Evolutionary conservation across 495 filamentous ascomycete species (phyloP).

Genomic region (Viridothelium virens): DNA sequence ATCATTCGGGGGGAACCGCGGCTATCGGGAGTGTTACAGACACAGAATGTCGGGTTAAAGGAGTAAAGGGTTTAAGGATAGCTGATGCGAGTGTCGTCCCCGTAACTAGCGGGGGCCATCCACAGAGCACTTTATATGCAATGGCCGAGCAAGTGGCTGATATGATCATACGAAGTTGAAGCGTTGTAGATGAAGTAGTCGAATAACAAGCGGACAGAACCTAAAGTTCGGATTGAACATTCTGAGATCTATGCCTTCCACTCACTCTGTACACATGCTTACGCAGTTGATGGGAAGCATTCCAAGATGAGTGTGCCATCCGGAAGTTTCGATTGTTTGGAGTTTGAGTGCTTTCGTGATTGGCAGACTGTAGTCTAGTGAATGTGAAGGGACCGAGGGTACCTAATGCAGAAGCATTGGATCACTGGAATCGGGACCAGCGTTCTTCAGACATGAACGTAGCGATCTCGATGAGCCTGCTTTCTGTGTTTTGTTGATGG

Average conservation of each 20-base stretch:
- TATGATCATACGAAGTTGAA: neutral
- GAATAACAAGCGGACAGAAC: neutral
- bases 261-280: no score
- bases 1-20: neutral
- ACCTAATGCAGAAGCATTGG: no score
- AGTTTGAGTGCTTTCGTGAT: no score
- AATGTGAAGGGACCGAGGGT: no score
- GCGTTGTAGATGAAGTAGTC: neutral
- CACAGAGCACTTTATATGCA: neutral
- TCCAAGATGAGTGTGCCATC: no score
- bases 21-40: neutral
- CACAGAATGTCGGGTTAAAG: constrained; percentile 1
- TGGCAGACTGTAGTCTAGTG: no score
- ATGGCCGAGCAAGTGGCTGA: constrained; percentile 5
- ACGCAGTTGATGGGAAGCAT: no score
- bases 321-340: no score
- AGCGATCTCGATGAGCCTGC: no score
- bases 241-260: neutral
- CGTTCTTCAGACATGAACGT: no score
- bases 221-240: neutral
- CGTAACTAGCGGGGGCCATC: neutral
- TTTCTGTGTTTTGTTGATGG: no score
- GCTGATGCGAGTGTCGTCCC: neutral
- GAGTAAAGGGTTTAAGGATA: neutral
- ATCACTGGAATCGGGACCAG: no score